Evolutionary conservation across 164 flowering plant genomes (phyloP), one percentile per base, ranked within the genome.

Genomic region (Vitis rotundifolia): DNA sequence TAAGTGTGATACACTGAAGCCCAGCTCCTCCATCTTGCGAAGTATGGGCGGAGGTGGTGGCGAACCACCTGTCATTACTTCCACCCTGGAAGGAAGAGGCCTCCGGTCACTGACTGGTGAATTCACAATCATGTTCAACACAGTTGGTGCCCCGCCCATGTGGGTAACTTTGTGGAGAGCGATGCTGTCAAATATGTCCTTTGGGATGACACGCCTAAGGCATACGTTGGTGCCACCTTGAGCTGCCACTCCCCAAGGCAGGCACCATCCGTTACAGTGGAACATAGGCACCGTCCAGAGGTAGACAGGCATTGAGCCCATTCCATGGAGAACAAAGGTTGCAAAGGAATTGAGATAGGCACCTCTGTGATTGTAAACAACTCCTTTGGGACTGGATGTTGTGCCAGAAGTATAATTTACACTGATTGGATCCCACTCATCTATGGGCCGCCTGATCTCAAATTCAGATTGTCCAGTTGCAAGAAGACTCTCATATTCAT

Each of bases 251-350:
- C 71, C 85, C 89, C 89, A 87, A 12, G 80, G n/a, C 10, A 74
- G 74, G 60, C 86, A 80, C 91, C 91, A 87, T 0, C 91, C 91
- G 54, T 87, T 87, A 74, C 89, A 85, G 1, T 79, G 86, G 51
- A 85, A 87, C 89, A 87, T 87, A 47, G 78, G 81, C 0, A 87
- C 80, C 0, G 89, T 84, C 91, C 91, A 87, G 4, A 87, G 60
- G 49, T 76, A 81, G 49, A 84, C 86, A 1, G 84, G 79, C 69
- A 15, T 44, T 9, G 61, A 22, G 1, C 60, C 31, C 79, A 84
- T 74, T 2, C 73, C 80, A 18, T 56, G 64, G 8, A 73, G 71
- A 7, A 75, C 51, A 28, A 83, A 49, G 3, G 71, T 19, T 1
- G 84, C 87, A 8, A 87, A 8, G 0, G 91, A 72, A 56, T 83